Evolutionary conservation across 176 grass and related monocot species (phyloP).

Genomic region (Tillandsia leiboldiana): DNA sequence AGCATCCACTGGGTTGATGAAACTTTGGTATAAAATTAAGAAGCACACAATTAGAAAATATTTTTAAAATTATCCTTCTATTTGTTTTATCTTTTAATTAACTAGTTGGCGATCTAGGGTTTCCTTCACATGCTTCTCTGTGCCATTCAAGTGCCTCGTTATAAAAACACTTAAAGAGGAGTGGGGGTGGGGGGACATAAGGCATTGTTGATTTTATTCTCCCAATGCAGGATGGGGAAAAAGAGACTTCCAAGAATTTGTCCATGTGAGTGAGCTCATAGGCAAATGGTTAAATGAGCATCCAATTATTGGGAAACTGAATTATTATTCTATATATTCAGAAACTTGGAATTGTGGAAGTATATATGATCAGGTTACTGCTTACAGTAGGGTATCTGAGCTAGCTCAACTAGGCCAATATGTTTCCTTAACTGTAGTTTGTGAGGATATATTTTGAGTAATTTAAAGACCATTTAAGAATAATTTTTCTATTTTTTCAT

Average conservation of each 20-base stretch:
- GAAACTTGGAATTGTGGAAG: not conserved
- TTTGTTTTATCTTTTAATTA: not conserved
- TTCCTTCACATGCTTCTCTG: conserved; percentile 15
- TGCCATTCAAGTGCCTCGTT: not conserved
- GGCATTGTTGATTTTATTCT: conserved; percentile 10
- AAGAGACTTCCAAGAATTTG: conserved; percentile 4
- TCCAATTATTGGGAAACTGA: conserved; percentile 5
- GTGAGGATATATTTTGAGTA: no score
- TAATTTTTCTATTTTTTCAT: no score
- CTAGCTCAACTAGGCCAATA: no score
- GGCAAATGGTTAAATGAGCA: not conserved
- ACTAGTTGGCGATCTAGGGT: not conserved
- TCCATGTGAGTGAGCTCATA: conserved; percentile 10
- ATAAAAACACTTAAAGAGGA: not conserved
- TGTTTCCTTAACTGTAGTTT: no score
- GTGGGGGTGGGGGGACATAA: conserved; percentile 1
- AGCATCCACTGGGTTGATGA: no score
- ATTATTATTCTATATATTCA: not conserved
- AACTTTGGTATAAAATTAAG: no score
- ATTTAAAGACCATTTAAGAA: no score
- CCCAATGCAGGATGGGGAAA: not conserved
- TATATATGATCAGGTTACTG: not conserved
- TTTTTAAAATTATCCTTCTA: not conserved
- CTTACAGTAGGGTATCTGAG: not conserved
- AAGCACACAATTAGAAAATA: not conserved